Conservation (phyloP, 441 rosid genomes). For the Cnidoscolus chayamansa region DNA sequence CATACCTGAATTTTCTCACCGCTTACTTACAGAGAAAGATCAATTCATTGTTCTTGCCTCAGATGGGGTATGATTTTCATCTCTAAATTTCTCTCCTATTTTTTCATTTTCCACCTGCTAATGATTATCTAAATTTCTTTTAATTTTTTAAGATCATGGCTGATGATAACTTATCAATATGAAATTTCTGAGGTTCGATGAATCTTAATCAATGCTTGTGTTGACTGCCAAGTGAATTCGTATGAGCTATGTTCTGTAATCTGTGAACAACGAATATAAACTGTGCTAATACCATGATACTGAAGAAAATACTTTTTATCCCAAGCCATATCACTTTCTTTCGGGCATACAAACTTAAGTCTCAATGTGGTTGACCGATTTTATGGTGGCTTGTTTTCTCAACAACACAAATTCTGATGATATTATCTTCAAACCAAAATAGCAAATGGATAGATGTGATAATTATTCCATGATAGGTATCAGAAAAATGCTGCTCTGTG, state of each 20-base stretch:
- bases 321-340: background rate
- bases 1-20: conserved; percentile 84
- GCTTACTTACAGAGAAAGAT: conserved; percentile 73
- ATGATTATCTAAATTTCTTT: background rate
- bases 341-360: background rate
- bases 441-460: background rate
- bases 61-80: conserved; percentile 67
- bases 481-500: background rate
- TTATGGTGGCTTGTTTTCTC: background rate
- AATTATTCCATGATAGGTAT: background rate
- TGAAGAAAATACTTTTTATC: background rate
- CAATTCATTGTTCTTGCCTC: conserved; percentile 95
- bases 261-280: background rate
- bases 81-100: background rate
- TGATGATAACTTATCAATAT: background rate
- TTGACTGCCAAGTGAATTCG: background rate
- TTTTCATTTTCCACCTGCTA: background rate
- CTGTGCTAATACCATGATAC: background rate
- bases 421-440: background rate
- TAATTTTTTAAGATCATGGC: background rate
- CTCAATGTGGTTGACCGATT: background rate
- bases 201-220: background rate
- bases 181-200: background rate
- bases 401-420: background rate
- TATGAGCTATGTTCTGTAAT: background rate